phyloP scores from a whole-genome alignment of 768 basidiomycete species.

The Kockovaella imperatae region DNA sequence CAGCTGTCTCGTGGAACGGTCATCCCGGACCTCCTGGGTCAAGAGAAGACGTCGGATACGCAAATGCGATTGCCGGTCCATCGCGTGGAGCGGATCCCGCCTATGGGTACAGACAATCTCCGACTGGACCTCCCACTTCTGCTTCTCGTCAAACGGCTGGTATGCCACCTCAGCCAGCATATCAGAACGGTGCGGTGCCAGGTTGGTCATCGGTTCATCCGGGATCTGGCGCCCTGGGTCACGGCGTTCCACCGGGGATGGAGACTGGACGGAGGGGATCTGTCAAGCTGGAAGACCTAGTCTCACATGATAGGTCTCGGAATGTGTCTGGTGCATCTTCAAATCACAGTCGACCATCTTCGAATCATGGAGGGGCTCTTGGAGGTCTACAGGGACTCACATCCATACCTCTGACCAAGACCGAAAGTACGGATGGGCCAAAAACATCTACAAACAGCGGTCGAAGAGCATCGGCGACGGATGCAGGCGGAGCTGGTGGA shows the following conservation, averaged over 20 bases:
- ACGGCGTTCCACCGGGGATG: neutral
- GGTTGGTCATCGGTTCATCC: slow-evolving; percentile 22
- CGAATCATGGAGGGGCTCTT: neutral
- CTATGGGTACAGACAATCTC: too few relatives aligned
- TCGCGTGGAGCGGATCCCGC: too few relatives aligned
- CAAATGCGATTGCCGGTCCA: too few relatives aligned
- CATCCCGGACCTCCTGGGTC: too few relatives aligned
- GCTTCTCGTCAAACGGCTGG: neutral
- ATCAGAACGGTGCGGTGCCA: too few relatives aligned
- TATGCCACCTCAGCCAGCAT: neutral
- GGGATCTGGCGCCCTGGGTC: neutral
- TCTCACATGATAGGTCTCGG: slow-evolving; percentile 6
- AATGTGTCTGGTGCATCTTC: neutral
- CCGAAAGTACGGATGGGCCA: slow-evolving; percentile 5
- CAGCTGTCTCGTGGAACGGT: too few relatives aligned
- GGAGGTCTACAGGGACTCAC: slow-evolving; percentile 8
- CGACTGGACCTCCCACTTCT: neutral
- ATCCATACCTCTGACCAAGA: slow-evolving; percentile 3
- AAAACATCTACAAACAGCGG: neutral
- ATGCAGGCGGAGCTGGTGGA: slow-evolving; percentile 2
- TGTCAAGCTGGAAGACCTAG: slow-evolving; percentile 22
- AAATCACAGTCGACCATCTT: slow-evolving; percentile 1
- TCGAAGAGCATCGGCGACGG: neutral
- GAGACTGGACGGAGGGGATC: neutral
- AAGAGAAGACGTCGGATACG: too few relatives aligned